These are phyloP conservation scores for Sambucus nigra DNA, from an alignment of 129 eudicot species.

Conservation along the genomic window DNA sequence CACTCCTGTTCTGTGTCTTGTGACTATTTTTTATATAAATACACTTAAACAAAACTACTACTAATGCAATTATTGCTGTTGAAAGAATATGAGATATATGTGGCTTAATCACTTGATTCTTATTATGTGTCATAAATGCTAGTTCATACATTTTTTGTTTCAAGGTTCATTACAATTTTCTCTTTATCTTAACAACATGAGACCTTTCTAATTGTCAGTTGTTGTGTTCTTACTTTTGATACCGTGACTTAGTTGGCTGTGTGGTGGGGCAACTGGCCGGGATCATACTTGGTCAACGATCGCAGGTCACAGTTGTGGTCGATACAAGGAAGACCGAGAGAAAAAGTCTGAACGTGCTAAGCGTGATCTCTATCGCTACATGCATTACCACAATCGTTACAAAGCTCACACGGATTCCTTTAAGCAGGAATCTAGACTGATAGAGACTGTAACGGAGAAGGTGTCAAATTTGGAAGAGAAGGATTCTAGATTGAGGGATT, in stretches of 20 bases:
- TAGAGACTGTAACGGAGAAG: constrained; percentile 61
- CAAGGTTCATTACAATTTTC: neutral
- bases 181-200: neutral
- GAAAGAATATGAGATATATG: no score
- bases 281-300: constrained; percentile 85
- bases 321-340: constrained; percentile 72
- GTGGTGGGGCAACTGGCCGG: constrained; percentile 98
- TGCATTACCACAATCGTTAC: constrained; percentile 90
- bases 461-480: constrained; percentile 48
- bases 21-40: no score
- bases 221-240: constrained; percentile 14
- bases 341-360: constrained; percentile 81
- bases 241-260: constrained; percentile 64
- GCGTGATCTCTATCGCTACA: constrained; percentile 74
- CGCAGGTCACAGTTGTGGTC: constrained; percentile 89
- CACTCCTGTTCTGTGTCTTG: no score
- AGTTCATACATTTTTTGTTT: neutral
- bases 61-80: no score
- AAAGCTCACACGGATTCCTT: constrained; percentile 96
- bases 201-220: constrained; percentile 1
- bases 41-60: no score
- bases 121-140: neutral
- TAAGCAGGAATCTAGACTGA: constrained; percentile 71
- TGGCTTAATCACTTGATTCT: no score
- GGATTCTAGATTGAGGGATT: constrained; percentile 60